Evolutionary conservation across 2,329 filamentous ascomycete genomes (phyloP).

Genomic region (Neofusicoccum ribis): DNA sequence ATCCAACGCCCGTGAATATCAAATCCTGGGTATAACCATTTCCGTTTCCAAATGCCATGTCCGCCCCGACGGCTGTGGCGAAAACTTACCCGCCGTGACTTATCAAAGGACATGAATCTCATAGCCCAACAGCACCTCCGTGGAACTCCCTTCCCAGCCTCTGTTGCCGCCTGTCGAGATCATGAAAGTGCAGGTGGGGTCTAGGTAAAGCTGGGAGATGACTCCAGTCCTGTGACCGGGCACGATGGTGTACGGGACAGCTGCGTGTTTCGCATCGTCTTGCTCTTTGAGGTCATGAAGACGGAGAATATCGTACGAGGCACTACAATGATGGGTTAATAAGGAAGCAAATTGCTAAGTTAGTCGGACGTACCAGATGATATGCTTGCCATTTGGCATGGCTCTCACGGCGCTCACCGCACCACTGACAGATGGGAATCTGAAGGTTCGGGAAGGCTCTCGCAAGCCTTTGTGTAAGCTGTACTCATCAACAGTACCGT

Average conservation of each 20-base stretch:
- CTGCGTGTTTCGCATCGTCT: constrained; percentile 67
- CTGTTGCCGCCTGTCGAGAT: constrained; percentile 87
- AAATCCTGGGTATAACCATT: constrained; percentile 15
- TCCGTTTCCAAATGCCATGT: constrained; percentile 7
- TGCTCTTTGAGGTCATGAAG: constrained; percentile 82
- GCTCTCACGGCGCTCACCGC: constrained; percentile 83
- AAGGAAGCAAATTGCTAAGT: not conserved
- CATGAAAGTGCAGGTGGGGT: constrained; percentile 87
- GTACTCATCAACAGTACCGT: constrained; percentile 93
- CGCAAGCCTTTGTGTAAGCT: constrained; percentile 78
- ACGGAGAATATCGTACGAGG: constrained; percentile 88
- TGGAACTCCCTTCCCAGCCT: constrained; percentile 89
- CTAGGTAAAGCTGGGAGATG: constrained; percentile 81
- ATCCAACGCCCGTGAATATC: constrained; percentile 13
- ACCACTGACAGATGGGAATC: constrained; percentile 85
- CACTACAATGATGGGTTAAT: constrained; percentile 51
- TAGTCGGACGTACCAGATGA: constrained; percentile 66
- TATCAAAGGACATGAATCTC: constrained; percentile 62
- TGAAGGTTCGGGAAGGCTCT: constrained; percentile 75
- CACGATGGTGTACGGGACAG: constrained; percentile 93
- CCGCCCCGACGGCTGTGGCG: not conserved
- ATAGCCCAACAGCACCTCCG: constrained; percentile 91
- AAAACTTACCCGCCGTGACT: not conserved
- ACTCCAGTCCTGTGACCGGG: constrained; percentile 88
- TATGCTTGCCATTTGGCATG: constrained; percentile 90